Evolutionary conservation across 306 rosid genomes (phyloP).

Genomic region (Cotoneaster glaucophyllus): DNA sequence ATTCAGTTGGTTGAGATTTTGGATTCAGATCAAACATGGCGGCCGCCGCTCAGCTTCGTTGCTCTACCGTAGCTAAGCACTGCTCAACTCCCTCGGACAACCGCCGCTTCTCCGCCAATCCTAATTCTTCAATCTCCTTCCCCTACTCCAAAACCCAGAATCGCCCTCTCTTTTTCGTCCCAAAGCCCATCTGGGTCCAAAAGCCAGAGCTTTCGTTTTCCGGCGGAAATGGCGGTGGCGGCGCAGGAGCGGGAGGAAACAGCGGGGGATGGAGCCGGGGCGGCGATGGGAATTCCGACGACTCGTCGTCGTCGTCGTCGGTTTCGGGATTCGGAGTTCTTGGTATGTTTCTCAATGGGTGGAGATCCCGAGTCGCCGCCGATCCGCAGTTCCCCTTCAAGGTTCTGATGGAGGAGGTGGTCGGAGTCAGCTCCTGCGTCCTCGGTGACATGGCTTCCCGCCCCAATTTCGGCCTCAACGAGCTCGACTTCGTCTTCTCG

Average conservation of each 20-base stretch:
- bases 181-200: conserved; percentile 10
- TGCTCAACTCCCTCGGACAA: background rate
- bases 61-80: conserved; percentile 32
- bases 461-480: conserved; percentile 93
- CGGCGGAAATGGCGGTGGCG: conserved; percentile 41
- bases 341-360: conserved; percentile 61
- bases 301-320: conserved; percentile 29
- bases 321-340: conserved; percentile 39
- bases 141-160: conserved; percentile 23
- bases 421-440: conserved; percentile 81
- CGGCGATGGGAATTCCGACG: conserved; percentile 20
- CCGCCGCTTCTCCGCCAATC: background rate
- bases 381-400: conserved; percentile 98
- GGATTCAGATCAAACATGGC: conserved; percentile 34
- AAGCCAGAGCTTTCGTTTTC: conserved; percentile 38
- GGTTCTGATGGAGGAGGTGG: conserved; percentile 90
- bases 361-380: conserved; percentile 94
- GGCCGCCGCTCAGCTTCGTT: conserved; percentile 55
- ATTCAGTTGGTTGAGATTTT: background rate
- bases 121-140: conserved; percentile 24
- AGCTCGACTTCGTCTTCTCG: conserved; percentile 93
- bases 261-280: conserved; percentile 32
- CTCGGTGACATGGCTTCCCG: conserved; percentile 97
- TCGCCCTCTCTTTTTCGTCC: conserved; percentile 25
- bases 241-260: conserved; percentile 14